A percentile compares a stretch with the other conserved stretches of the same genome.
Conservation (phyloP, 2,329 filamentous ascomycete species). For the Fusarium mundagurra region DNA sequence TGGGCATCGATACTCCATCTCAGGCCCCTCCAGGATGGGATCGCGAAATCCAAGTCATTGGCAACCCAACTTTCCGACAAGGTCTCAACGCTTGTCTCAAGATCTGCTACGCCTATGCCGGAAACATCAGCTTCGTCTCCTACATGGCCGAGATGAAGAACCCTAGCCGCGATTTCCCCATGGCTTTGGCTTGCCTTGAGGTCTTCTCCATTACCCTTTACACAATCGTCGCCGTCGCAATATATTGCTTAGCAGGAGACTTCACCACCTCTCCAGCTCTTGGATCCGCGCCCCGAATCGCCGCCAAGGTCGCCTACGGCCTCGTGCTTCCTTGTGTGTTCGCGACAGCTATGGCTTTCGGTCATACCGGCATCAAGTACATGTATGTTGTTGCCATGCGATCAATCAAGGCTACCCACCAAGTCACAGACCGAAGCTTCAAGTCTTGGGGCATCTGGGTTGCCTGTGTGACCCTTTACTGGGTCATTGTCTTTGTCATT, state of each 20-base stretch:
- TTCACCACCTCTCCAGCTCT: constrained; percentile 48
- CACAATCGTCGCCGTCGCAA: constrained; percentile 45
- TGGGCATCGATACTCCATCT: constrained; percentile 32
- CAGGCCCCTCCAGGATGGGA: constrained; percentile 42
- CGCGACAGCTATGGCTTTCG: constrained; percentile 46
- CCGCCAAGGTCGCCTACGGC: constrained; percentile 48
- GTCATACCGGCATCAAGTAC: constrained; percentile 48
- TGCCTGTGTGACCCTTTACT: constrained; percentile 45
- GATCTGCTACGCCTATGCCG: constrained; percentile 45
- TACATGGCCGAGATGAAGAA: constrained; percentile 50
- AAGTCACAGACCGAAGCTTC: constrained; percentile 45
- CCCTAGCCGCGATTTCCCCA: constrained; percentile 46
- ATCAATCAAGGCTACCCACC: constrained; percentile 44
- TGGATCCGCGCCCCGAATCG: constrained; percentile 45
- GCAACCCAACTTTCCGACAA: constrained; percentile 40
- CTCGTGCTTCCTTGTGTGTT: constrained; percentile 46
- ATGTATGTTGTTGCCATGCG: constrained; percentile 48
- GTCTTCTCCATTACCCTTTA: constrained; percentile 48
- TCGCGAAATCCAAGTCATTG: constrained; percentile 35
- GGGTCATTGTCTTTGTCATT: constrained; percentile 47
- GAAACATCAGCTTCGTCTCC: constrained; percentile 45
- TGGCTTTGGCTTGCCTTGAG: constrained; percentile 46
- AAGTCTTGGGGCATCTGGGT: constrained; percentile 51
- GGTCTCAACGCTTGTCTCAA: constrained; percentile 43
- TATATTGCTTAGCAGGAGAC: constrained; percentile 47